Conservation (phyloP, 148 eudicot genomes). For the Fagopyrum esculentum region DNA sequence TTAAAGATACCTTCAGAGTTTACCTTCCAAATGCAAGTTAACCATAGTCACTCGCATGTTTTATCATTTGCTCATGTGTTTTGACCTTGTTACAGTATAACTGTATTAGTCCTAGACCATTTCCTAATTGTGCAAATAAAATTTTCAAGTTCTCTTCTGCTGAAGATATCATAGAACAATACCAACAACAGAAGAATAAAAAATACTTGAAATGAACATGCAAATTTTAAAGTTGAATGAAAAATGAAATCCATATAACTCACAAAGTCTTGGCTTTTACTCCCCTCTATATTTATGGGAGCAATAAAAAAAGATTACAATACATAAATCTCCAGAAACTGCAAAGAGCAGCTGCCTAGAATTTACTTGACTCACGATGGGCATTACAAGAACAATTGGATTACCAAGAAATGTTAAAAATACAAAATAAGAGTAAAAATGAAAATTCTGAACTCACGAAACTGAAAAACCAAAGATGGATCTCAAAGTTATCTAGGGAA, state of each 20-base stretch:
- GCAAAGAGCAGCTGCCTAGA: constrained; percentile 1
- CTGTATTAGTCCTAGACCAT: not conserved
- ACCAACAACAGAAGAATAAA: not conserved
- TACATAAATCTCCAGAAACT: constrained; percentile 3
- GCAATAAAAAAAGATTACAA: not conserved
- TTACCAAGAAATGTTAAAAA: not conserved
- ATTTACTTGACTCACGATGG: not conserved
- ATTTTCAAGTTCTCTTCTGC: not conserved
- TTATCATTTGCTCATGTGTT: no score
- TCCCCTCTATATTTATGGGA: not conserved
- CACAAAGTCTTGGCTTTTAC: not conserved
- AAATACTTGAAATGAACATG: not conserved
- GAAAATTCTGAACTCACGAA: constrained; percentile 6
- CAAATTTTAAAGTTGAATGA: not conserved
- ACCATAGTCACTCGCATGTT: constrained; percentile 18
- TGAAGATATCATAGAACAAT: not conserved
- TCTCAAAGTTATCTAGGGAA: not conserved
- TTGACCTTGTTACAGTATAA: no score
- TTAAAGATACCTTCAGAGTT: constrained; percentile 59
- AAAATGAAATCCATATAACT: constrained; percentile 3
- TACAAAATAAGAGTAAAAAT: constrained; percentile 4
- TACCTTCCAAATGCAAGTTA: constrained; percentile 64
- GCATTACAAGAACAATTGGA: constrained; percentile 2
- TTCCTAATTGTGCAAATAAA: not conserved
- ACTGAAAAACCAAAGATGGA: not conserved